Percentiles rank a stretch among this genome's conserved stretches.
phyloP scores from a whole-genome alignment of 1,139 yeast species.

The Yamadazyma atlantica region DNA sequence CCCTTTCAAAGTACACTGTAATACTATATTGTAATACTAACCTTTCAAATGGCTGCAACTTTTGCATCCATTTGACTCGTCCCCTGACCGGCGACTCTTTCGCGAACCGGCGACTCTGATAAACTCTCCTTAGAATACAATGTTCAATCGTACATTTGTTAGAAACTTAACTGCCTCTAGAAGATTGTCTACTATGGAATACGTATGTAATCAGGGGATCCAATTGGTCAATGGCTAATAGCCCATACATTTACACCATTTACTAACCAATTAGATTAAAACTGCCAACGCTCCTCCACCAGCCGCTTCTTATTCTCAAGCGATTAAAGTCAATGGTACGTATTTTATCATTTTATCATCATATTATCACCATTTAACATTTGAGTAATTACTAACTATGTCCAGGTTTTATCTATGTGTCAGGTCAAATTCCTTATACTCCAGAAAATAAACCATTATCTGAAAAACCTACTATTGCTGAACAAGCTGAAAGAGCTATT shows the following conservation, averaged over 20 bases:
- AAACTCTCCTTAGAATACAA: background rate
- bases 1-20: background rate
- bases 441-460: constrained; percentile 78
- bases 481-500: constrained; percentile 82
- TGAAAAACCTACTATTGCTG: constrained; percentile 65
- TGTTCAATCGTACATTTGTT: constrained; percentile 13
- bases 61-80: background rate
- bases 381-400: constrained; percentile 30
- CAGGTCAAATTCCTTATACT: constrained; percentile 94
- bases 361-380: too few species aligned
- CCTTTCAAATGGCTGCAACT: background rate
- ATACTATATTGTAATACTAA: too few species aligned
- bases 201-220: constrained; percentile 44
- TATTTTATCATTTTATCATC: constrained; percentile 14
- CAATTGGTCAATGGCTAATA: background rate
- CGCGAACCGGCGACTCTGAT: background rate
- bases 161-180: constrained; percentile 15
- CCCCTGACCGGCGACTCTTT: too few species aligned
- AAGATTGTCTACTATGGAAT: constrained; percentile 46
- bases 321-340: constrained; percentile 79
- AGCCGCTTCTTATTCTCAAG: constrained; percentile 94
- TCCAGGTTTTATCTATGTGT: constrained; percentile 75
- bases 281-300: constrained; percentile 89
- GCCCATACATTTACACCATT: background rate
- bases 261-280: constrained; percentile 40